Base-by-base conservation (phyloP, 2,329 filamentous ascomycete genomes). In the Dothistroma pini region DNA sequence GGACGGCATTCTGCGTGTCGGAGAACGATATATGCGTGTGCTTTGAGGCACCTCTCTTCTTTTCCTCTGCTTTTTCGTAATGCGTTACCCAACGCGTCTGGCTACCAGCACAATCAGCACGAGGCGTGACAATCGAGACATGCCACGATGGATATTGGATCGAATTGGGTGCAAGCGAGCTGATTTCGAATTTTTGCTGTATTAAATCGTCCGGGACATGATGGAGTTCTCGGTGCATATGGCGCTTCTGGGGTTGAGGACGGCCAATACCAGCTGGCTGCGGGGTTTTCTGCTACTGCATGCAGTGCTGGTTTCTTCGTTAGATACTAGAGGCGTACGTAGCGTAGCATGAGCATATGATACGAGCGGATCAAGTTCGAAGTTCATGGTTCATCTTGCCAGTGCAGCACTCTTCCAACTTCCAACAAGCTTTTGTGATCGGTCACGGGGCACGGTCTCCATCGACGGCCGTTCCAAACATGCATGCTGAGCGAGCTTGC, bases 221-320 rank as follows among this genome's bases (percentile, higher is more conserved):
- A 31, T 11, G 60, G 60, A 56, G 60, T 63, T 50, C 22, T 22
- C 16, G 60, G 60, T 54, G 60, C 38, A 41, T 31, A 48, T 50
- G 52, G 51, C 51, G 4, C 12, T 29, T 14, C 16, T 12, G 51
- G 22, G 29, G 16, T 35, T 32, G 22, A 35, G 31, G 31, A 53
- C 19, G 25, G 51, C 51, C 51, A 35, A 53, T 35, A 53, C 51
- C 51, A 53, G 51, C 51, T 53, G 51, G 51, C 51, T 35, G 51
- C 16, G 29, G 29, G 41, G n/a, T n/a, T 44, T n/a, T 44, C n/a
- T 44, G n/a, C 41, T 51, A 25, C 21, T 51, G 48, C 51, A 19
- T 53, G 51, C 51, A 21, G 31, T 31, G 31, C 35, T 53, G 51
- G 51, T 51, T 51, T 53, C 41, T 53, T 53, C 29, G 29, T 32